Conservation (phyloP, 805 yeast genomes). For the Maudiozyma pseudohumilis region DNA sequence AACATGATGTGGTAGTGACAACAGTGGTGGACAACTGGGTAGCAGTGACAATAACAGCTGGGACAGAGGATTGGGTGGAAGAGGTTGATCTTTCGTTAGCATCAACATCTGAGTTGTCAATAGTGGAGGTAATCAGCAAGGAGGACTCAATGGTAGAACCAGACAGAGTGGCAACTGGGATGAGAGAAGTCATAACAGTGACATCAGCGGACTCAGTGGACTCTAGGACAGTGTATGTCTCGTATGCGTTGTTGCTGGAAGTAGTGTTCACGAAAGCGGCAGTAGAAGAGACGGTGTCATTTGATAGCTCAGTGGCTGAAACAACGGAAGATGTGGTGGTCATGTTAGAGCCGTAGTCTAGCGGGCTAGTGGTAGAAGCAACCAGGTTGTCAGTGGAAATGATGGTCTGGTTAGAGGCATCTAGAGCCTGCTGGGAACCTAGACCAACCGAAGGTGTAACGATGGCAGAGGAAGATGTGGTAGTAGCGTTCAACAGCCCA, state of each 20-base stretch:
- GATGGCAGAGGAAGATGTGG: neutral
- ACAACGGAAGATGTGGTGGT: constrained; percentile 2
- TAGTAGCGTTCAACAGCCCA: neutral
- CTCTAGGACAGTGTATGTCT: neutral
- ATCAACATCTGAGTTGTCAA: neutral
- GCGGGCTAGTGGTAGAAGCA: neutral
- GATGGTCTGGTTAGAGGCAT: neutral
- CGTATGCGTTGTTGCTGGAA: neutral
- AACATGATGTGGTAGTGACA: neutral
- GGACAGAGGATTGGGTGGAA: neutral
- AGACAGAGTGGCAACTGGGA: constrained; percentile 6
- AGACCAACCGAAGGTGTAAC: neutral
- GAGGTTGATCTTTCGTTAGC: neutral
- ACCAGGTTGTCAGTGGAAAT: neutral
- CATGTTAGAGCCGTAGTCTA: neutral
- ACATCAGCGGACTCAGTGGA: neutral
- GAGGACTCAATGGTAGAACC: constrained; percentile 6
- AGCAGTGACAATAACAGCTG: neutral
- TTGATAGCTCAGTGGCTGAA: constrained; percentile 5
- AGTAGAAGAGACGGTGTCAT: constrained; percentile 1
- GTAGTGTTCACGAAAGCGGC: neutral
- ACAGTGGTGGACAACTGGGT: neutral
- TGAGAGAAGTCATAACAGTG: constrained; percentile 1
- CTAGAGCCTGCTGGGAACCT: neutral
- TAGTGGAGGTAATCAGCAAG: neutral